Conservation (phyloP, 441 rosid genomes). For the Arabidopsis hybrid region DNA sequence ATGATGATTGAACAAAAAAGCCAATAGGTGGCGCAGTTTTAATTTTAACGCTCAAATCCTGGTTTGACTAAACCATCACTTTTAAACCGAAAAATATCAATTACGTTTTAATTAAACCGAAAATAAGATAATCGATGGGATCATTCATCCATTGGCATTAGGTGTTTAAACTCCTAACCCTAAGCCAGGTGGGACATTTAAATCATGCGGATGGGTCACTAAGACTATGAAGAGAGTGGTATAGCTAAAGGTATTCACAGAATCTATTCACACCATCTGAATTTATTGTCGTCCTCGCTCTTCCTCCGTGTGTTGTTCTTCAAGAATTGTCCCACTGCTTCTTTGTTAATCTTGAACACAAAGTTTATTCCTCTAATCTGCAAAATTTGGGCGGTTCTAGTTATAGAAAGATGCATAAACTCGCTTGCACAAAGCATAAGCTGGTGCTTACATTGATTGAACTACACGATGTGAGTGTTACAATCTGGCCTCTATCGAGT, state of each 20-base stretch:
- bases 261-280: slow-evolving; percentile 52
- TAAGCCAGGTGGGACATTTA: slow-evolving; percentile 6
- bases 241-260: slow-evolving; percentile 4
- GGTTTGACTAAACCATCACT: not conserved
- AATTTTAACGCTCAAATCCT: not conserved
- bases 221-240: slow-evolving; percentile 20
- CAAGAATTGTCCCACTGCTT: slow-evolving; percentile 55
- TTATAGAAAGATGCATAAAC: slow-evolving; percentile 19
- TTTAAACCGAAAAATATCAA: not conserved
- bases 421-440: slow-evolving; percentile 7
- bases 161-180: slow-evolving; percentile 11
- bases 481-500: slow-evolving; percentile 52
- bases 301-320: slow-evolving; percentile 40
- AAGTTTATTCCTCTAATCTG: slow-evolving; percentile 75
- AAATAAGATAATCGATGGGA: not conserved
- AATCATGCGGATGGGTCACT: slow-evolving; percentile 6
- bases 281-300: slow-evolving; percentile 45
- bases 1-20: not conserved
- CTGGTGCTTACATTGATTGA: slow-evolving; percentile 66
- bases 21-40: no score
- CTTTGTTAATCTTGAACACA: slow-evolving; percentile 62
- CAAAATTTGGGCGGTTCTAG: slow-evolving; percentile 29
- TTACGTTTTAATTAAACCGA: not conserved
- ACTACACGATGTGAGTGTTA: slow-evolving; percentile 55
- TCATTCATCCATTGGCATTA: slow-evolving; percentile 19